Conservation (phyloP, 23 red algal genomes). For the Gracilaria vermiculophylla region DNA sequence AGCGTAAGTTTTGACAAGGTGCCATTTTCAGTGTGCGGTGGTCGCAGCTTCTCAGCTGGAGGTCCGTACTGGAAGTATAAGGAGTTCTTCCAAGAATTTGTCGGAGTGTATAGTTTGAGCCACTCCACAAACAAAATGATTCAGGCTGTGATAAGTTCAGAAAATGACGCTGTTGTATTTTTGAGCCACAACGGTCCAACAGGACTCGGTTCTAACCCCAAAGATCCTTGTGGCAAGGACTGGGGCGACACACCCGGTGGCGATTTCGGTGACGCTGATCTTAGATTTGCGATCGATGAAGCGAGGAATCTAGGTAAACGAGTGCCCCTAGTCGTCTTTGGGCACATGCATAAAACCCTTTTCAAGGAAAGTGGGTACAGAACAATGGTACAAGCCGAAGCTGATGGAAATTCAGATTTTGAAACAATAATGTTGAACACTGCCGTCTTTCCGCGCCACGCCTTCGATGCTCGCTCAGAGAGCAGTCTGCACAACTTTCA, state of each 20-base stretch:
- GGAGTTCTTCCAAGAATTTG: constrained; percentile 69
- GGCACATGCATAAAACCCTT: constrained; percentile 84
- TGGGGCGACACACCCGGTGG: constrained; percentile 69
- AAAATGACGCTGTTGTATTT: constrained; percentile 43
- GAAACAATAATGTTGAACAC: constrained; percentile 74
- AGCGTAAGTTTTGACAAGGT: not conserved
- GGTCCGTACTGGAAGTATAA: constrained; percentile 81
- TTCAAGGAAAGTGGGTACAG: constrained; percentile 12
- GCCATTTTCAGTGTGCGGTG: constrained; percentile 63
- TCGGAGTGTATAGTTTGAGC: constrained; percentile 43
- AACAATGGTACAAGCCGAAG: constrained; percentile 61
- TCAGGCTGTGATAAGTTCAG: constrained; percentile 19
- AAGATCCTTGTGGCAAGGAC: constrained; percentile 77
- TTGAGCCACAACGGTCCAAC: constrained; percentile 79
- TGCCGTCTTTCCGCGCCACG: constrained; percentile 68
- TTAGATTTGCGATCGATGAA: constrained; percentile 36
- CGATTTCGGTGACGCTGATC: constrained; percentile 85
- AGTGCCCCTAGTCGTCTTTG: constrained; percentile 84
- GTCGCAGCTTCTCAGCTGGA: constrained; percentile 70
- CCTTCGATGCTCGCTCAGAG: not conserved
- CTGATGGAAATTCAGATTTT: constrained; percentile 21
- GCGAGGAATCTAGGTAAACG: constrained; percentile 42
- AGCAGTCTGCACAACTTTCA: constrained; percentile 39
- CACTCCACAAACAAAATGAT: constrained; percentile 59
- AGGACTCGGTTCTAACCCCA: constrained; percentile 55